Evolutionary conservation across 306 rosid species (phyloP).

Genomic region (Arachis hypogaea): DNA sequence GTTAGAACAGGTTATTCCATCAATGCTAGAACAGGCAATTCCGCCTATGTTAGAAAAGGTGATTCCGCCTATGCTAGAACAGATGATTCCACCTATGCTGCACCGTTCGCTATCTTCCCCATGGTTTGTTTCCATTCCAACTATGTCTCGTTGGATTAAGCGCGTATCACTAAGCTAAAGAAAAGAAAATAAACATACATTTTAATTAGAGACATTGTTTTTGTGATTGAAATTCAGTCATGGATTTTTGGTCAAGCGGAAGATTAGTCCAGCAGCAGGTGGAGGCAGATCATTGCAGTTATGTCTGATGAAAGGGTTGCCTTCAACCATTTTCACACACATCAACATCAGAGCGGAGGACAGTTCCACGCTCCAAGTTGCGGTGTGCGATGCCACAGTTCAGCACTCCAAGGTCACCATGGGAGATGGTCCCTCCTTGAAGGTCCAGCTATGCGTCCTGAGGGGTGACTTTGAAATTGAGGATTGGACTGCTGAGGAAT

Average conservation of each 20-base stretch:
- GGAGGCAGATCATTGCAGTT: slow-evolving; percentile 43
- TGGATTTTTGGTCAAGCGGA: slow-evolving; percentile 1
- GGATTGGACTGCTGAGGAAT: slow-evolving; percentile 55
- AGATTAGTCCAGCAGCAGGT: slow-evolving; percentile 22
- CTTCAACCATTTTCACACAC: slow-evolving; percentile 40
- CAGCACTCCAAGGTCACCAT: not conserved
- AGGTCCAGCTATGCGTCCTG: slow-evolving; percentile 47
- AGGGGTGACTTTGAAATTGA: slow-evolving; percentile 50
- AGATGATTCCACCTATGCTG: slow-evolving; percentile 21
- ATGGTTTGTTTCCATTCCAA: slow-evolving; percentile 45
- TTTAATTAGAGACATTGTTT: not conserved
- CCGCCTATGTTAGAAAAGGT: slow-evolving; percentile 21
- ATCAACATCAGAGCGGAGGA: slow-evolving; percentile 32
- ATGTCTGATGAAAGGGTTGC: slow-evolving; percentile 38
- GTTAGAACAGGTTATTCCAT: slow-evolving; percentile 33
- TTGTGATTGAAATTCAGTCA: slow-evolving; percentile 18
- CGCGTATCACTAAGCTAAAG: no score
- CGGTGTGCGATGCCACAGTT: slow-evolving; percentile 39
- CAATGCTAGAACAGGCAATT: slow-evolving; percentile 2
- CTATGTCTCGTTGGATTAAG: not conserved
- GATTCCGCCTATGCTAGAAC: slow-evolving; percentile 24
- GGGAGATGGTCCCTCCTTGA: slow-evolving; percentile 30
- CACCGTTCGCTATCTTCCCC: not conserved
- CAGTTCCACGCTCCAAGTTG: slow-evolving; percentile 32
- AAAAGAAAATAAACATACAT: no score